Percentiles rank a stretch among this genome's conserved stretches.
Conservation (phyloP, 139 green algal genomes). For the Chlamydomonas urium region DNA sequence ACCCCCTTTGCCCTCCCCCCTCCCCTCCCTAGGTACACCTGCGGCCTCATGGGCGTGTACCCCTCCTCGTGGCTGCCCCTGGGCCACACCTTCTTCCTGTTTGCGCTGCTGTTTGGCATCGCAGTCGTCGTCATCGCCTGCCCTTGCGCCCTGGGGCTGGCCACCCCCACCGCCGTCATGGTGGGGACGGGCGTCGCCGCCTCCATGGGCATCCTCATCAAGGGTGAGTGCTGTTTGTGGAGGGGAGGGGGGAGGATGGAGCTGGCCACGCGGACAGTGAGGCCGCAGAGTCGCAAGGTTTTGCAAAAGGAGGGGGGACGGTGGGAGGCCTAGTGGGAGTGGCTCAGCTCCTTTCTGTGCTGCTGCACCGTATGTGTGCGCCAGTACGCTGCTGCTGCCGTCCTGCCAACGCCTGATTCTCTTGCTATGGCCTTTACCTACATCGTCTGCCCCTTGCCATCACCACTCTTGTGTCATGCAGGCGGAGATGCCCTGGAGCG, state of each 20-base stretch:
- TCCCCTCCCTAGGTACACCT: not conserved
- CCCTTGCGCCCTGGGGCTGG: constrained; percentile 92
- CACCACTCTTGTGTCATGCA: constrained; percentile 1
- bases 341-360: no score
- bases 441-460: not conserved
- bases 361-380: not conserved
- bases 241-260: no score
- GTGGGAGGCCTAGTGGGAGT: no score
- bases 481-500: constrained; percentile 40
- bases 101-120: constrained; percentile 80
- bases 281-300: no score
- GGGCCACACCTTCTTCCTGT: constrained; percentile 68
- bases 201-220: constrained; percentile 45
- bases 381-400: not conserved
- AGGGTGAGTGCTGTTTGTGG: constrained; percentile 14
- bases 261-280: no score
- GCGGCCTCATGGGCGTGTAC: not conserved
- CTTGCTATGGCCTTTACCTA: not conserved
- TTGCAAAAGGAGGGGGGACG: no score
- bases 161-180: constrained; percentile 92
- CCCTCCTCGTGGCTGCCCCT: constrained; percentile 59
- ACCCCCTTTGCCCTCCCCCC: not conserved
- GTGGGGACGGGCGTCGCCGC: constrained; percentile 89
- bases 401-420: not conserved
- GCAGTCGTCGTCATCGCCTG: constrained; percentile 94